Evolutionary conservation across 352 stramenopile species (phyloP).

Genomic region (Pythium sp.): DNA sequence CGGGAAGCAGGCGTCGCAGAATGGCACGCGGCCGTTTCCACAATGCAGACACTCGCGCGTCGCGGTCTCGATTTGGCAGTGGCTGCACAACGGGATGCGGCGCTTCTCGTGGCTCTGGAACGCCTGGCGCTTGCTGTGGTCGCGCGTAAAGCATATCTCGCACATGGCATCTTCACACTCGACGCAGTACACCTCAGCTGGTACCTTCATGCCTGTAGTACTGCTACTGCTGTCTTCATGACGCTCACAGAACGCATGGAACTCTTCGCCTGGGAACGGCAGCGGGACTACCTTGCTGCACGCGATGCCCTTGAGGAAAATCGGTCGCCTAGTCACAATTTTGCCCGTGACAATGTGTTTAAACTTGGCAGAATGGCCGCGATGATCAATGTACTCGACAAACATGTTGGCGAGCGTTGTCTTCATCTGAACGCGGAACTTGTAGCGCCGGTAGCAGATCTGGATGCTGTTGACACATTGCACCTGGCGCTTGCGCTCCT

Average conservation of each 20-base stretch:
- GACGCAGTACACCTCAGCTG: slow-evolving; percentile 56
- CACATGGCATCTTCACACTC: slow-evolving; percentile 77
- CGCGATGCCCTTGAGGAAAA: slow-evolving; percentile 51
- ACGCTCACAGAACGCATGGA: slow-evolving; percentile 58
- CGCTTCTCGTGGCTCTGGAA: slow-evolving; percentile 42
- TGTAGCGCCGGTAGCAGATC: slow-evolving; percentile 43
- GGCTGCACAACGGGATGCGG: slow-evolving; percentile 39
- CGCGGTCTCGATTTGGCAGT: slow-evolving; percentile 56
- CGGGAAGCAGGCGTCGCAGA: slow-evolving; percentile 64
- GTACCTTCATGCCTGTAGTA: slow-evolving; percentile 12
- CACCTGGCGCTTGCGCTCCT: slow-evolving; percentile 26
- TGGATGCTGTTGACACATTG: slow-evolving; percentile 36
- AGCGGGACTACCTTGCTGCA: slow-evolving; percentile 55
- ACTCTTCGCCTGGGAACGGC: slow-evolving; percentile 69
- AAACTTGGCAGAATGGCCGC: slow-evolving; percentile 35
- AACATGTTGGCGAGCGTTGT: slow-evolving; percentile 50
- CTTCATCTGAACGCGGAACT: slow-evolving; percentile 45
- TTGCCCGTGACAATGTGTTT: slow-evolving; percentile 41
- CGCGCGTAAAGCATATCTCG: slow-evolving; percentile 50
- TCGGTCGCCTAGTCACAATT: slow-evolving; percentile 28
- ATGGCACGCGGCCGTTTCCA: slow-evolving; percentile 60
- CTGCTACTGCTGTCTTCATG: slow-evolving; percentile 41
- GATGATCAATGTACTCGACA: slow-evolving; percentile 58
- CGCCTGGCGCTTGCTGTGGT: slow-evolving; percentile 47
- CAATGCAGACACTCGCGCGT: slow-evolving; percentile 66